Evolutionary conservation across 1,284 basidiomycete genomes (phyloP), one percentile per base, ranked within the genome.

Genomic region (Fereydounia khargensis): DNA sequence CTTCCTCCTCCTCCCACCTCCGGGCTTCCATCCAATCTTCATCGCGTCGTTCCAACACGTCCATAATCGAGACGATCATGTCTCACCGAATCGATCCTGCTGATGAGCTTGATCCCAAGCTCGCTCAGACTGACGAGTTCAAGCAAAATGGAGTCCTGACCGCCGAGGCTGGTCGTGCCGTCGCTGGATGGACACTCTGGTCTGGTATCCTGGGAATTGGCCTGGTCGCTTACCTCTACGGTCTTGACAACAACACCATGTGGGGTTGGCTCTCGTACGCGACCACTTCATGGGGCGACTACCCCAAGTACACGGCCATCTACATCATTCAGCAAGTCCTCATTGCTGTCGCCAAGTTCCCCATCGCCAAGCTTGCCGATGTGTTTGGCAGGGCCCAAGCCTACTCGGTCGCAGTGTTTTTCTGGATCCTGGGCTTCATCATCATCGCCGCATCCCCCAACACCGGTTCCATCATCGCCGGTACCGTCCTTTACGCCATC

Each of bases 331-430:
- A 75, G 46, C 47, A 50, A n/a, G 67, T 74, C 30, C 56, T 75
- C 32, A 64, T 72, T 36, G 73, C 70, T 23, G 67, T 76, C 39
- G 55, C 48, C 46, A 75, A 75, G 49, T 68, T 71, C 45, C 62
- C 70, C 31, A 58, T 75, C 45, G 72, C 64, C 18, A 74, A 74
- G 47, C n/a, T 75, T 11, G 53, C 71, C 18, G 73, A 75, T 37
- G 67, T 74, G 23, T 75, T 74, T 18, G 73, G 73, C 30, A 63
- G 73, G 9, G 69, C 66, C 6, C 45, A 67, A 19, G 72, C 68
- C 19, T 69, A 64, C 38, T 16, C 18, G 5, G 25, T 74, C 40
- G 54, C 65, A n/a, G 34, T 73, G 19, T 23, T 56, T 39, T 65
- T 73, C 43, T 75, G 73, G 55, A 33, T 64, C 5, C 11, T 75